Evolutionary conservation across 352 stramenopile genomes (phyloP), one percentile per base, ranked within the genome.

Genomic region (Phytophthora pseudosyringae): DNA sequence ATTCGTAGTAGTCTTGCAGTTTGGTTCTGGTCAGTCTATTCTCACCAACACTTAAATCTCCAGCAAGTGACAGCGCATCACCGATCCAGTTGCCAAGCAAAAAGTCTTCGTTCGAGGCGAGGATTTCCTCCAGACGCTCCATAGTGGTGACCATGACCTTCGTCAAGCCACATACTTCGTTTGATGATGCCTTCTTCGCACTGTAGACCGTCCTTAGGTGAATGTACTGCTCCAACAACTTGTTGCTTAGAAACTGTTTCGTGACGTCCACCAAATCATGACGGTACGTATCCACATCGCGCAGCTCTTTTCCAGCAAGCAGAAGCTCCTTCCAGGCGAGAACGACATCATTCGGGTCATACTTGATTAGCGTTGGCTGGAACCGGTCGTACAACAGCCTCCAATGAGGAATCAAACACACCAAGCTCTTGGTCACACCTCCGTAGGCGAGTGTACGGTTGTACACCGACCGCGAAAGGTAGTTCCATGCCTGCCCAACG

Each of bases 261-360:
- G 86, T 89, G 15, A 94, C 67, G 33, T 94, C 86, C 8, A 88
- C 81, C 25, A 91, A 57, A 52, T 94, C 86, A 16, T 94, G 81
- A 5, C 72, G 78, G 46, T 83, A 94, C 5, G 78, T 79, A 44
- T 90, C 81, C 1, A 85, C 54, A 5, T 52, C 16, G 0, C 48
- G 59, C 9, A 94, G 58, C 16, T 79, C 76, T 1, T 69, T 59
- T 1, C 74, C 71, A 16, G 71, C 81, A 12, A 71, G 46, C 11
- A 92, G 53, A 18, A 94, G 50, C 3, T 79, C 59, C 35, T 81
- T 85, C 78, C 78, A 89, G 3, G 81, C 83, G 4, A 69, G 63
- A 1, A 74, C 64, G 16, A 92, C 56, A 15, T 91, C 81, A 1
- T 78, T 67, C 6, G 78, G 78, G 40, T 94, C 78, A 63, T 94